phyloP scores from a whole-genome alignment of 257 asterid genomes.

The Solanum tacnaense region DNA sequence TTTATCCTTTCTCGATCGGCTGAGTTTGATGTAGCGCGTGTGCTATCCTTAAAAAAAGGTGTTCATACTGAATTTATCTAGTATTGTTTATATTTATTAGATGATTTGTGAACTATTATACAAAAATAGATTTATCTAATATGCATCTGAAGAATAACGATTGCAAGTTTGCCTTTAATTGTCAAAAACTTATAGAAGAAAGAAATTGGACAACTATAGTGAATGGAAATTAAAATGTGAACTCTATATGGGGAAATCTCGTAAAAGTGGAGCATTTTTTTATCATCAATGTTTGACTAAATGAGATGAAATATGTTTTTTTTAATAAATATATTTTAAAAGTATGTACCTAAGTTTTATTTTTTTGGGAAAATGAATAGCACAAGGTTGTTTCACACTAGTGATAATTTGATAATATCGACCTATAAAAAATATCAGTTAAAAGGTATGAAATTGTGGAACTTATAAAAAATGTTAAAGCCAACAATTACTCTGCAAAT shows the following conservation, averaged over 20 bases:
- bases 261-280: background rate
- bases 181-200: background rate
- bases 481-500: background rate
- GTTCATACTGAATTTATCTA: too few relatives aligned
- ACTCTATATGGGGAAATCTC: background rate
- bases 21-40: background rate
- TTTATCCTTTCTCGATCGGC: background rate
- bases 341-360: background rate
- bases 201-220: background rate
- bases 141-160: background rate
- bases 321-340: background rate
- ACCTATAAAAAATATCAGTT: background rate
- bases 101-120: background rate
- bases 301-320: background rate
- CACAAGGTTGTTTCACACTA: background rate
- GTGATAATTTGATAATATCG: background rate
- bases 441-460: background rate
- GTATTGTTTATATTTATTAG: fast-evolving
- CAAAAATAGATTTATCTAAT: background rate
- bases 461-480: background rate
- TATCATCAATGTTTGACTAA: background rate
- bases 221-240: background rate
- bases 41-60: fast-evolving
- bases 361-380: background rate
- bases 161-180: background rate